phyloP scores from a whole-genome alignment of 768 basidiomycete species.

The Trametes cinnabarina region DNA sequence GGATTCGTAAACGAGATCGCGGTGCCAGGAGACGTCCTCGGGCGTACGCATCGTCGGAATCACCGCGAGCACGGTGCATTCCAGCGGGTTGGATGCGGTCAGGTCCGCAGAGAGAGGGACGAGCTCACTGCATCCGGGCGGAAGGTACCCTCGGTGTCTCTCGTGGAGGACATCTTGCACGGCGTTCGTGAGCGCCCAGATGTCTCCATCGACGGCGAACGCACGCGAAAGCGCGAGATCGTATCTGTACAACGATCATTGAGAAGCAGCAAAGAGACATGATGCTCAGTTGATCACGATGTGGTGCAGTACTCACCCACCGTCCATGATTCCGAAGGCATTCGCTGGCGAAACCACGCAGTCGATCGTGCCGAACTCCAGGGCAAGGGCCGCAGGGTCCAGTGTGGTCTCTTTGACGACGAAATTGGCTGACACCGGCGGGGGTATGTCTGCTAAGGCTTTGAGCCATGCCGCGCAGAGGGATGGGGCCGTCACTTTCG shows the following conservation, averaged over 20 bases:
- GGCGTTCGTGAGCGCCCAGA: constrained; percentile 10
- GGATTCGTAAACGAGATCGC: constrained; percentile 34
- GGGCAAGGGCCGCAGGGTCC: neutral
- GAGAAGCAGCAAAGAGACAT: no score
- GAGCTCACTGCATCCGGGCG: constrained; percentile 11
- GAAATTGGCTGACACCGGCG: neutral
- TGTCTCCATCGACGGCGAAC: constrained; percentile 7
- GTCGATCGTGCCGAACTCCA: constrained; percentile 7
- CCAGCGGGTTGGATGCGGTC: constrained; percentile 16
- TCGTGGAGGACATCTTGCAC: constrained; percentile 11
- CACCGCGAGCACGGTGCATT: constrained; percentile 27
- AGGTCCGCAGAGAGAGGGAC: constrained; percentile 11
- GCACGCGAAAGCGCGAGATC: constrained; percentile 14
- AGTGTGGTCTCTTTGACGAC: neutral
- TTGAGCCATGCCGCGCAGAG: neutral
- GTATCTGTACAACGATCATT: constrained; percentile 3
- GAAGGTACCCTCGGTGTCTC: constrained; percentile 12
- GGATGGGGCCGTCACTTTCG: neutral
- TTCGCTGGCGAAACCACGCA: constrained; percentile 21
- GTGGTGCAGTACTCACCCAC: constrained; percentile 10
- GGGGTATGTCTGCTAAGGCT: neutral
- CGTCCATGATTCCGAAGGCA: constrained; percentile 22
- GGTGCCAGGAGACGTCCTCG: constrained; percentile 29
- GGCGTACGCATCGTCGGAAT: constrained; percentile 36
- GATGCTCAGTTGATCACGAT: no score